These are phyloP conservation scores for Hordeum vulgare DNA, from an alignment of 176 grass and related monocot species.

Conservation along the genomic window DNA sequence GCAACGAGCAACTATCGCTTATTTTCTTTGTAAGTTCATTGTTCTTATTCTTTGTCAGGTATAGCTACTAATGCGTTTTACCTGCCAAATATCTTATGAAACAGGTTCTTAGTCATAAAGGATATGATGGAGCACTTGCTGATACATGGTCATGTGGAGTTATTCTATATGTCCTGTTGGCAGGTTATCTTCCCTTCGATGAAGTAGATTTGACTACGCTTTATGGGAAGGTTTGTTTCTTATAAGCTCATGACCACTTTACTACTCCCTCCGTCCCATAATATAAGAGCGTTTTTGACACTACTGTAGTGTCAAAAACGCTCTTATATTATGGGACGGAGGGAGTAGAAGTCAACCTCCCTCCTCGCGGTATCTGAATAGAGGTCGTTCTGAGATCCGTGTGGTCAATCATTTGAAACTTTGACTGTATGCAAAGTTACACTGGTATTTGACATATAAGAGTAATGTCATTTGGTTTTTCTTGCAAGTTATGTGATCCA, in stretches of 20 bases:
- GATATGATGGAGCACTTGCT: constrained; percentile 93
- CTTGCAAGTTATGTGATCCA: constrained; percentile 1
- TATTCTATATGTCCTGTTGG: constrained; percentile 89
- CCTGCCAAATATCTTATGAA: constrained; percentile 10
- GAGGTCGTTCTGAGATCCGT: not conserved
- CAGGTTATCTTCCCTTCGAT: constrained; percentile 98
- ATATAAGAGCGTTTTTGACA: no score
- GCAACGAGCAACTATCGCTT: not conserved
- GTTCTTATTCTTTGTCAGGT: not conserved
- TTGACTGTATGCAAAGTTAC: not conserved
- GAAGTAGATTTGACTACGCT: constrained; percentile 96
- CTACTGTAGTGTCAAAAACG: no score
- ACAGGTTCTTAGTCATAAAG: constrained; percentile 94
- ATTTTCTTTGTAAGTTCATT: constrained; percentile 9
- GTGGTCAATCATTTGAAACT: not conserved
- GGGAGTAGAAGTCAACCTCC: not conserved
- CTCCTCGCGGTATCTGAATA: not conserved
- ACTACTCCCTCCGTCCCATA: no score
- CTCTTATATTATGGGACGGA: no score
- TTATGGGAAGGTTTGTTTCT: constrained; percentile 72
- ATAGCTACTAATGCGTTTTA: not conserved
- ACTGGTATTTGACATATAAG: not conserved
- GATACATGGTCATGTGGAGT: constrained; percentile 99
- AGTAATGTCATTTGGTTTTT: not conserved
- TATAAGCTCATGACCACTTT: constrained; percentile 5